Percentiles rank a stretch among this genome's conserved stretches.
Conservation (phyloP, 139 green algal genomes). For the Nannochloris sp. region DNA sequence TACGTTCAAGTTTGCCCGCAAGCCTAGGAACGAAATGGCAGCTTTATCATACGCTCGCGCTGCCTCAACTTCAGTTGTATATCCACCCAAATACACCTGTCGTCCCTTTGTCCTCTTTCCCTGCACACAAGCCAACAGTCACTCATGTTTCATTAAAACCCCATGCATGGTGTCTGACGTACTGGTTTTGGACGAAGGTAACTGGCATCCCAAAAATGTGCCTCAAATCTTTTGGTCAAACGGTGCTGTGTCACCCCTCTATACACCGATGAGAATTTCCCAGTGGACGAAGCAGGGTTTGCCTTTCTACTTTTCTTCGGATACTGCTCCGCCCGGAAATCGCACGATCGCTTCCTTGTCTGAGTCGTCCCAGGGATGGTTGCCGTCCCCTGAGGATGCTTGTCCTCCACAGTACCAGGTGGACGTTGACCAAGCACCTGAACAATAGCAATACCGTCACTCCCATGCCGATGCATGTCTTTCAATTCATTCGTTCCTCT, state of each 20-base stretch:
- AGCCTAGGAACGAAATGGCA: slow-evolving; percentile 55
- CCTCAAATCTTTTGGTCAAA: slow-evolving; percentile 63
- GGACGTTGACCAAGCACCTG: too few species aligned
- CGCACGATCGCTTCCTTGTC: not conserved
- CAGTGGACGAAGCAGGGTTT: slow-evolving; percentile 5
- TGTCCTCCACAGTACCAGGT: too few species aligned
- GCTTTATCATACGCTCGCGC: slow-evolving; percentile 71
- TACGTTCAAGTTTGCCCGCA: slow-evolving; percentile 39
- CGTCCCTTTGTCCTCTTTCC: slow-evolving; percentile 49
- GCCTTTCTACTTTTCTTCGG: slow-evolving; percentile 31
- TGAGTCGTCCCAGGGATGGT: too few species aligned
- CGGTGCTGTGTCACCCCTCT: slow-evolving; percentile 52
- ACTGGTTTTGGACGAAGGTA: slow-evolving; percentile 7
- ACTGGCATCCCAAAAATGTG: slow-evolving; percentile 66
- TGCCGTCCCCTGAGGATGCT: too few species aligned
- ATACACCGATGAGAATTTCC: slow-evolving; percentile 17
- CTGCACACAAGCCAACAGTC: slow-evolving; percentile 5
- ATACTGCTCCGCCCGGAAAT: not conserved
- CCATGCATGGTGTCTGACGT: not conserved
- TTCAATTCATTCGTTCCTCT: too few species aligned
- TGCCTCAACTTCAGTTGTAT: slow-evolving; percentile 54
- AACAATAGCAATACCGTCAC: too few species aligned
- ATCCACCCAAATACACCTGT: slow-evolving; percentile 71
- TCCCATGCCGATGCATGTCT: too few species aligned
- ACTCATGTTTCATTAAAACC: slow-evolving; percentile 10